These are phyloP conservation scores for Aphanomyces invadans DNA, from an alignment of 352 stramenopile species.

Conservation along the genomic window DNA sequence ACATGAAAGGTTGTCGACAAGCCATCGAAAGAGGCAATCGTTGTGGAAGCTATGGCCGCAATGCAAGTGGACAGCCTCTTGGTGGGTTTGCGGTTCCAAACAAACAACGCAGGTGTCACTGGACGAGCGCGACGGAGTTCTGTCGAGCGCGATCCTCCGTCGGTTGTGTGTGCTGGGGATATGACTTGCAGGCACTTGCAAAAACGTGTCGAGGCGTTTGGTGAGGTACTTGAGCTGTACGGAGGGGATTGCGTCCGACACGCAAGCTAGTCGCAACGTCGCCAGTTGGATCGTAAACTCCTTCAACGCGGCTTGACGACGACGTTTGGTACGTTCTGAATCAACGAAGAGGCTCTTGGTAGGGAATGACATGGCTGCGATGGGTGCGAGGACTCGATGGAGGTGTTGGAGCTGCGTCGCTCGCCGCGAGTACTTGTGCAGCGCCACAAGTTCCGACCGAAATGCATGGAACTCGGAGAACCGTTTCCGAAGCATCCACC, in stretches of 20 bases:
- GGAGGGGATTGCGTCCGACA: not conserved
- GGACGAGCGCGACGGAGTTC: no score
- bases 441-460: not conserved
- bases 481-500: slow-evolving; percentile 23
- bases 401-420: not conserved
- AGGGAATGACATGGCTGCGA: slow-evolving; percentile 2
- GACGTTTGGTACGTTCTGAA: not conserved
- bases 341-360: not conserved
- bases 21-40: slow-evolving; percentile 3
- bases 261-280: not conserved
- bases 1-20: not conserved
- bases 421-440: not conserved
- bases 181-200: not conserved
- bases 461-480: slow-evolving; percentile 17
- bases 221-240: not conserved
- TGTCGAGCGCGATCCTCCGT: no score
- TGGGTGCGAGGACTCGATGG: not conserved
- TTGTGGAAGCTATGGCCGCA: slow-evolving; percentile 18
- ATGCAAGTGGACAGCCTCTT: not conserved
- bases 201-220: slow-evolving; percentile 1
- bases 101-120: not conserved
- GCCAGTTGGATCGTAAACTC: not conserved
- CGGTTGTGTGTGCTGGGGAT: no score
- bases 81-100: not conserved
- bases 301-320: not conserved